phyloP scores from a whole-genome alignment of 768 basidiomycete genomes.

The Pleurotus djamor region DNA sequence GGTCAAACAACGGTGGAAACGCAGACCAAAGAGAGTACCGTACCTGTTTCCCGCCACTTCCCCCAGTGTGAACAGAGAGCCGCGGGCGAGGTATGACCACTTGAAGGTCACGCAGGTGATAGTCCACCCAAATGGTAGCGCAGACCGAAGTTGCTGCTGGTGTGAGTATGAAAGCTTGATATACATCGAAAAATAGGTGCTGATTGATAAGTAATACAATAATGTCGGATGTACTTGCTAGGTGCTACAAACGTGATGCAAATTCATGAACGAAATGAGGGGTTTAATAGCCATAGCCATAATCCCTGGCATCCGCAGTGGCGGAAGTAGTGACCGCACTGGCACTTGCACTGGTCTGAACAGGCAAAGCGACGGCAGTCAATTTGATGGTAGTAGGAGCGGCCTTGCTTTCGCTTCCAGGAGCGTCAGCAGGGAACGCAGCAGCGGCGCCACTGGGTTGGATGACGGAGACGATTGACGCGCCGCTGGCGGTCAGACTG shows the following conservation, averaged over 20 bases:
- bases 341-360: neutral
- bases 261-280: too few relatives aligned
- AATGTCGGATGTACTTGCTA: neutral
- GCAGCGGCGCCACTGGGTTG: neutral
- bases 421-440: neutral
- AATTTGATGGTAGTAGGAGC: conserved; percentile 7
- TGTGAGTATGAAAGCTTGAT: too few relatives aligned
- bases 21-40: too few relatives aligned
- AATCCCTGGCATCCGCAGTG: neutral
- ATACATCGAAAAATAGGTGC: too few relatives aligned
- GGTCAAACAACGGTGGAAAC: too few relatives aligned
- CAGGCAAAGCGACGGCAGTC: neutral
- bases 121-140: too few relatives aligned
- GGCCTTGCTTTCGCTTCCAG: neutral
- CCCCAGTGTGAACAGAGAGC: too few relatives aligned
- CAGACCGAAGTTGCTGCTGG: too few relatives aligned
- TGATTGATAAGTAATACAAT: neutral
- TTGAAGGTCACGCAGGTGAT: too few relatives aligned
- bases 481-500: conserved; percentile 26
- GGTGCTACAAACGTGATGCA: neutral
- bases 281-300: neutral
- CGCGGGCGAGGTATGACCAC: too few relatives aligned
- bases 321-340: conserved; percentile 2
- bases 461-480: conserved; percentile 3
- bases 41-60: too few relatives aligned